These are phyloP conservation scores for Diaporthe vexans DNA, from an alignment of 2,329 filamentous ascomycete species.

Conservation along the genomic window DNA sequence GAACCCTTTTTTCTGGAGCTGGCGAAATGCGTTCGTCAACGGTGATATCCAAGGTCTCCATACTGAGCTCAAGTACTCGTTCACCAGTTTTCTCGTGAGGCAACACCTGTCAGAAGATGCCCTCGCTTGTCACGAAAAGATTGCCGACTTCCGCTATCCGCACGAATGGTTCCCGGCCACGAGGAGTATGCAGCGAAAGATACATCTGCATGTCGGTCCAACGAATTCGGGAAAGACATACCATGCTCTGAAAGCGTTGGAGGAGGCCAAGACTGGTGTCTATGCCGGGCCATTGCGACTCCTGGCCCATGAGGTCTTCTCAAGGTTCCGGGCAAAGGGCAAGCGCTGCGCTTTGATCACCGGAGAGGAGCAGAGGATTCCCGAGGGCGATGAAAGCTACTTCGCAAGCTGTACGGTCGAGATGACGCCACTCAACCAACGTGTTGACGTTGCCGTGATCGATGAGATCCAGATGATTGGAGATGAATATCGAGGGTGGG, in stretches of 20 bases:
- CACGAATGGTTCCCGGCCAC: constrained; percentile 94
- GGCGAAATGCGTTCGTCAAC: constrained; percentile 72
- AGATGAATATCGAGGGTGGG: constrained; percentile 84
- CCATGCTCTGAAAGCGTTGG: constrained; percentile 87
- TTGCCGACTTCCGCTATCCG: constrained; percentile 90
- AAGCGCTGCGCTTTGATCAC: constrained; percentile 85
- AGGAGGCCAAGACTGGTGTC: constrained; percentile 81
- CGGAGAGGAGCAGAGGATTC: constrained; percentile 87
- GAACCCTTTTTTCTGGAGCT: constrained; percentile 69
- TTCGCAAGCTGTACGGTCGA: constrained; percentile 94
- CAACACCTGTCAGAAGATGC: constrained; percentile 69
- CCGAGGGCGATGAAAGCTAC: constrained; percentile 67
- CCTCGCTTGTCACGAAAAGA: constrained; percentile 70
- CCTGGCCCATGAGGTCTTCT: constrained; percentile 94
- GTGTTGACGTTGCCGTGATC: constrained; percentile 91
- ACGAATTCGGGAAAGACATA: constrained; percentile 99
- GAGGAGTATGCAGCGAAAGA: constrained; percentile 81
- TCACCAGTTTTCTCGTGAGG: constrained; percentile 75
- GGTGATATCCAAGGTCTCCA: constrained; percentile 64
- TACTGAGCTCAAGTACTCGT: constrained; percentile 75
- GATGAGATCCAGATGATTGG: constrained; percentile 99
- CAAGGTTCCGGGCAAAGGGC: constrained; percentile 84
- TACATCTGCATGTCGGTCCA: constrained; percentile 95
- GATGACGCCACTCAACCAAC: constrained; percentile 74
- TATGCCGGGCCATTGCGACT: constrained; percentile 93